Percentiles rank a stretch among this genome's conserved stretches.
Conservation (phyloP, 441 rosid genomes). For the Adansonia madagascariensis region DNA sequence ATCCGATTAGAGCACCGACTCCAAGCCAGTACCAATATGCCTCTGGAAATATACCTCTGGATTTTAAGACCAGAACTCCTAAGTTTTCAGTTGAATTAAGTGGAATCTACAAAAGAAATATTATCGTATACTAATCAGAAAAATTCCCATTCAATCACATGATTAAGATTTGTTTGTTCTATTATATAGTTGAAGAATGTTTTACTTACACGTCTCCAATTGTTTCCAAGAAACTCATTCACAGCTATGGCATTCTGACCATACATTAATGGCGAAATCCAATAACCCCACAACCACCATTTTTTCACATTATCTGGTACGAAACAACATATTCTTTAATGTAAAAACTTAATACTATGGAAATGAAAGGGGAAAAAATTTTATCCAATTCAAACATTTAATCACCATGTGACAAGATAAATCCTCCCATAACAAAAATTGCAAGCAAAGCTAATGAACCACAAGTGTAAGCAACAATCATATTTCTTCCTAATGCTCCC, state of each 20-base stretch:
- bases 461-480: slow-evolving; percentile 60
- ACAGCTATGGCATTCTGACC: slow-evolving; percentile 61
- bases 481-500: slow-evolving; percentile 60
- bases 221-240: slow-evolving; percentile 61
- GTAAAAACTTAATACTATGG: no score
- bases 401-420: no score
- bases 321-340: no score
- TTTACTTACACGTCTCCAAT: slow-evolving; percentile 57
- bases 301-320: slow-evolving; percentile 51
- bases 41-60: slow-evolving; percentile 43
- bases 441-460: slow-evolving; percentile 55
- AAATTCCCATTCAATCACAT: no score
- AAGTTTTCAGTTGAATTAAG: background rate
- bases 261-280: slow-evolving; percentile 68
- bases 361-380: no score
- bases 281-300: slow-evolving; percentile 80
- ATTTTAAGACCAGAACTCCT: slow-evolving; percentile 43
- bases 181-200: background rate
- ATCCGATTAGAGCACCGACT: background rate
- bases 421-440: background rate
- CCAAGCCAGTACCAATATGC: slow-evolving; percentile 38
- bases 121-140: no score
- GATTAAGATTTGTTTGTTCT: no score
- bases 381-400: no score
- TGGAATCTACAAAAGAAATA: background rate